Evolutionary conservation across 176 grass and related monocot species (phyloP), one percentile per base, ranked within the genome.

Genomic region (Rhipidocladum racemiflorum): DNA sequence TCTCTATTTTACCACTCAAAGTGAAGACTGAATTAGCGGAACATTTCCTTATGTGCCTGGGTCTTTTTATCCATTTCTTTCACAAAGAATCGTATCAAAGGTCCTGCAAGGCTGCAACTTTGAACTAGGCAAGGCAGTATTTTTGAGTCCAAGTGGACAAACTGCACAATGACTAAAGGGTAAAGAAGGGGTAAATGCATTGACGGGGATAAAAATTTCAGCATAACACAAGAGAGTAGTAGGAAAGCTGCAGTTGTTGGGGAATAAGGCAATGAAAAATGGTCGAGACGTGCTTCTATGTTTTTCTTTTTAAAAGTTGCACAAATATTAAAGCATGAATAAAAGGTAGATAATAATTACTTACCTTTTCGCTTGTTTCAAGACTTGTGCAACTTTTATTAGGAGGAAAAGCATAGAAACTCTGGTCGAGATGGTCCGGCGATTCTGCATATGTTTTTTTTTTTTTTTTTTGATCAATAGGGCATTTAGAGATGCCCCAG

Each of bases 201-300:
- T 28, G 4, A 6, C 38, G 18, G 13, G 12, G 15, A 27, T 9
- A 1, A 0, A 21, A 72, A 65, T 66, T 66, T 79, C 36, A 45
- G 38, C 18, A 48, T 13, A 65, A 53, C 24, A 70, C 43, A 45
- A 13, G 21, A 45, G 17, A 54, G 34, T 30, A 56, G 14, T 45
- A 46, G 2, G 9, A 15, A 43, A 50, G 54, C 53, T 82, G 34
- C 21, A 62, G 16, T 68, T 36, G 24, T 34, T 36, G 39, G 14
- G n/a, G 9, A 48, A 72, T 30, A 34, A 64, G 39, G 62, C 59
- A 45, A 68, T 74, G 61, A 40, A 43, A 65, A 61, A 59, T 80
- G n/a, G 53, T 74, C 72, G n/a, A n/a, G n/a, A n/a, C n/a, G n/a
- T n/a, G n/a, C n/a, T n/a, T n/a, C n/a, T n/a, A n/a, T n/a, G n/a